Evolutionary conservation across 2,329 filamentous ascomycete genomes (phyloP), one percentile per base, ranked within the genome.

Genomic region (Pseudocercospora cruenta): DNA sequence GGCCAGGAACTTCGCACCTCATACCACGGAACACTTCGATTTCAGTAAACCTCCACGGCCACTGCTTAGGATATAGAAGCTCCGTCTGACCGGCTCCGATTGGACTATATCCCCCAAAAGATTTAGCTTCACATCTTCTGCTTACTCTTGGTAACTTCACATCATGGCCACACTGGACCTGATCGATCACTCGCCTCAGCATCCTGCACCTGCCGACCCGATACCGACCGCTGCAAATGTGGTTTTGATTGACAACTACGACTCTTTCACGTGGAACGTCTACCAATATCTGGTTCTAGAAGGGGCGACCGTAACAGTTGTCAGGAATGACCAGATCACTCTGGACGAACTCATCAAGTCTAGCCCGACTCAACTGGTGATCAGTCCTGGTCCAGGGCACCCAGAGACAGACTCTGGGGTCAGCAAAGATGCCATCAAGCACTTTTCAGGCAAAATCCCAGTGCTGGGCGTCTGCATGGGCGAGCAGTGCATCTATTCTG

Each of bases 391-490:
- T 1, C 96, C 95, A 10, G 95, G 95, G 39, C 96, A 99, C 81
- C 95, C 95, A 47, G 85, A 87, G 71, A 93, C 89, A 57, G 96
- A 99, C 81, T 94, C 95, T 21, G 96, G 95, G 64, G 88, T 99
- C 75, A 97, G 94, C 80, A 93, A 93, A 77, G 92, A 92, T 80
- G 94, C 93, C 49, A 97, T 99, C 75, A 85, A 88, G 73, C 85
- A 97, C 79, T 99, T 98, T 79, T 89, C 91, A 31, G 95, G 95
- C 72, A 98, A 97, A 81, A 92, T 99, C 58, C 95, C 95, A 10
- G 88, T 99, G 14, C 87, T 99, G 60, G 95, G 95, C n/a, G 95
- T 99, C 31, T 99, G 95, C 77, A 98, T 99, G 94, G 95, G 95
- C 72, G 90, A 97, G 89, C 95, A 99, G 84, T 99, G 95, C 80